Evolutionary conservation across 495 filamentous ascomycete genomes (phyloP).

Genomic region (Lepraria neglecta): DNA sequence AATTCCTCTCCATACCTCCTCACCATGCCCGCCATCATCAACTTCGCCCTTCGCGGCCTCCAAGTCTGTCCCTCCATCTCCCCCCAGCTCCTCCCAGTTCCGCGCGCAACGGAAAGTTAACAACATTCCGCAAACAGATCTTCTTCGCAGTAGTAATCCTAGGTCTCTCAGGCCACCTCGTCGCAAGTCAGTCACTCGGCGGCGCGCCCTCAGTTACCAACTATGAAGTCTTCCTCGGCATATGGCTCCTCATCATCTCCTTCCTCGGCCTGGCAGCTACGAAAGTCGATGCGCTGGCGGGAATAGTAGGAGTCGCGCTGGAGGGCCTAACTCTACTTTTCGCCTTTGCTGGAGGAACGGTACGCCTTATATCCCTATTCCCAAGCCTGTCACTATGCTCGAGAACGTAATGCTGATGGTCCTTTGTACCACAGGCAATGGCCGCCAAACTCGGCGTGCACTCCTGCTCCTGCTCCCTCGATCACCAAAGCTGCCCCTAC

Average conservation of each 20-base stretch:
- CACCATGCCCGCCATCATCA: slow-evolving; percentile 18
- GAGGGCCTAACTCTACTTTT: slow-evolving; percentile 57
- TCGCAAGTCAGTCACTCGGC: slow-evolving; percentile 23
- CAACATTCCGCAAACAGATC: slow-evolving; percentile 9
- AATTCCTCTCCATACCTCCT: background rate
- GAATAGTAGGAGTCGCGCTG: slow-evolving; percentile 47
- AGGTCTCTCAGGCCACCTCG: slow-evolving; percentile 25
- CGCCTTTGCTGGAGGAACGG: slow-evolving; percentile 58
- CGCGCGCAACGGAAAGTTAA: background rate
- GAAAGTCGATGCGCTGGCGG: slow-evolving; percentile 40
- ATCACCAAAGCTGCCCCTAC: slow-evolving; percentile 40
- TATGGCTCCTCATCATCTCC: slow-evolving; percentile 51
- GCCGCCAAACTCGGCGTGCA: slow-evolving; percentile 22
- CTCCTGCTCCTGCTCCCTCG: slow-evolving; percentile 17
- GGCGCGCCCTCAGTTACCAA: slow-evolving; percentile 23
- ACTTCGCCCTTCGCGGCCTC: slow-evolving; percentile 19
- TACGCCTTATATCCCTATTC: slow-evolving; percentile 34
- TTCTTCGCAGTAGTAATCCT: slow-evolving; percentile 27
- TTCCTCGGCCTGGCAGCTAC: slow-evolving; percentile 56
- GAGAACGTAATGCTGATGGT: background rate
- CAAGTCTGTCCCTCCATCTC: slow-evolving; percentile 15
- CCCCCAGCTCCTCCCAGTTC: background rate
- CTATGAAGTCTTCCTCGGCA: slow-evolving; percentile 25
- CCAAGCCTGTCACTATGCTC: background rate
- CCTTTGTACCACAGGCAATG: slow-evolving; percentile 15